Base-by-base conservation (phyloP, 176 grass and related monocot genomes). In the Zoysia japonica region DNA sequence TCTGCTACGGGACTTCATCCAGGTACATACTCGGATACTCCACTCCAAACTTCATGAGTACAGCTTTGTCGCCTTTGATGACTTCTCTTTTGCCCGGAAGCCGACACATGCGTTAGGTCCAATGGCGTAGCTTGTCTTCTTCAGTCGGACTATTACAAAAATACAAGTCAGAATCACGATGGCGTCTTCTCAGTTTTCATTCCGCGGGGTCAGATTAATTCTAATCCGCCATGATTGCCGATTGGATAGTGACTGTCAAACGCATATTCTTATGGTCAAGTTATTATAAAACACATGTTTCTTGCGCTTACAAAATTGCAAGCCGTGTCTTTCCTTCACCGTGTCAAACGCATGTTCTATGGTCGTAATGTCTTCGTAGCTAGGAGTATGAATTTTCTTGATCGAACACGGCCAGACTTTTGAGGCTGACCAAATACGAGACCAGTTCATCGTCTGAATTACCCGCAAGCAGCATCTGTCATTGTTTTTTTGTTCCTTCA, bases 1-100 rank as follows among this genome's bases (percentile, higher is more conserved):
- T 70, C 14, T 92, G 38, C 63, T 94, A 62, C 72, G 80, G 38
- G 76, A 78, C 76, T 67, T 78, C 76, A 78, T 67, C 62, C 37
- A 78, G 76, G 76, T 78, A 46, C 9, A 7, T 28, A 28, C 28
- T 28, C 28, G 28, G 28, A 28, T 28, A 28, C 28, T 28, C 28
- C 28, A 28, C 28, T 28, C 28, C 28, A 28, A 28, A 28, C 28
- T 28, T 28, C 28, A 28, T 28, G 0, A 28, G 28, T 28, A 28
- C 28, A 28, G 28, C 28, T 28, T 28, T 28, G 28, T 28, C 28
- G 28, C 28, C 28, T 28, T 28, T 28, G 53, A 19, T 44, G 47
- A 78, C 37, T 40, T 42, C 67, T 43, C 37, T 54, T 67, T 54
- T 9, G 2, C 6, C 5, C 37, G 38, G 10, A 20, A 44, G 37